Conservation (phyloP, 169 alveolate species). For the Amoebophrya sp. region DNA sequence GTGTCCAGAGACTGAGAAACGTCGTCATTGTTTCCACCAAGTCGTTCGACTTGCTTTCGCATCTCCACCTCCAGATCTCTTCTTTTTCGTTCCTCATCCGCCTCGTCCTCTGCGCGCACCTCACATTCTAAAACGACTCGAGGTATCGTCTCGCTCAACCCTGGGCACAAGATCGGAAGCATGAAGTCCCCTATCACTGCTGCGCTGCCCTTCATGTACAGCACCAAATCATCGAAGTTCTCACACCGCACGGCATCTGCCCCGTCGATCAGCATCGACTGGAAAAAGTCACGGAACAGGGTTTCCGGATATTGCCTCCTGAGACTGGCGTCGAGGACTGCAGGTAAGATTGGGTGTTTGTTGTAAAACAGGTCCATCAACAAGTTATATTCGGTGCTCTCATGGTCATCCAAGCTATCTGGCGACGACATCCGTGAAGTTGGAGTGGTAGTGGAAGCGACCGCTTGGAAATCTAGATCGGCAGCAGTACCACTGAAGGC, state of each 20-base stretch:
- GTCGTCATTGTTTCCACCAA: too few species aligned
- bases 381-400: neutral
- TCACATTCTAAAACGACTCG: neutral
- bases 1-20: too few species aligned
- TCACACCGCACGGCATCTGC: neutral
- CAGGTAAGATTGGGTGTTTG: neutral
- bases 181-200: slow-evolving; percentile 14
- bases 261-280: slow-evolving; percentile 9
- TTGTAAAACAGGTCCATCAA: neutral
- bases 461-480: too few species aligned
- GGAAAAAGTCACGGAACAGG: neutral
- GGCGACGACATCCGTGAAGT: too few species aligned
- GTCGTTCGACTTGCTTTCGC: too few species aligned
- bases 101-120: neutral
- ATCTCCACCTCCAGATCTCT: too few species aligned
- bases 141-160: neutral
- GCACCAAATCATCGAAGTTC: neutral
- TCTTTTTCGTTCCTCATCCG: neutral
- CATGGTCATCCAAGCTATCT: neutral
- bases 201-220: neutral
- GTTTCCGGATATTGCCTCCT: neutral
- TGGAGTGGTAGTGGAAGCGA: too few species aligned
- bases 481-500: too few species aligned
- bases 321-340: neutral
- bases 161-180: neutral